These are phyloP conservation scores for Podila verticillata DNA, from an alignment of 192 early-diverging fungal genomes.

Conservation along the genomic window DNA sequence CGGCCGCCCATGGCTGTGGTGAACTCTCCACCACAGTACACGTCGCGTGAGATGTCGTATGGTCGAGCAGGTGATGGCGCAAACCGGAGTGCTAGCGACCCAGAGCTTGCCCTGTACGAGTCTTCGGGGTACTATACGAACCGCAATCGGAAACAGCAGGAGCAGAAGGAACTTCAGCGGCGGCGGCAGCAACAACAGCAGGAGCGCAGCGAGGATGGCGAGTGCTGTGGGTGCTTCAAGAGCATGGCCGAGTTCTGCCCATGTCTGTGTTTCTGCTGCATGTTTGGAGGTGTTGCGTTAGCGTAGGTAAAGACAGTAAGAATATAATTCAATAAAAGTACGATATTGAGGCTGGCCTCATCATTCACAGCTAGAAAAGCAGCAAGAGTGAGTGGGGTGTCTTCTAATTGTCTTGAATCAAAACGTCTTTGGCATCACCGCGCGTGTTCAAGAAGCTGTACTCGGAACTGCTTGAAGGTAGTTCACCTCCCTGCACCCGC, in stretches of 20 bases:
- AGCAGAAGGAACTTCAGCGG: background rate
- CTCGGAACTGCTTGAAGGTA: too few species aligned
- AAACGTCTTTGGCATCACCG: too few species aligned
- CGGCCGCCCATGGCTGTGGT: conserved; percentile 13
- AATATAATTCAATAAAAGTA: background rate
- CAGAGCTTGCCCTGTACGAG: conserved; percentile 43
- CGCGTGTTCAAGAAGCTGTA: too few species aligned
- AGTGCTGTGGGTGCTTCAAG: conserved; percentile 41
- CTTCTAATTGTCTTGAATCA: too few species aligned
- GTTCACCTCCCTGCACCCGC: too few species aligned
- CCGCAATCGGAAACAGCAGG: conserved; percentile 32
- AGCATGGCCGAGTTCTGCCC: conserved; percentile 39
- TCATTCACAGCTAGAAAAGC: conserved; percentile 1
- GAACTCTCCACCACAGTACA: conserved; percentile 29
- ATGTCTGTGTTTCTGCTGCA: conserved; percentile 41
- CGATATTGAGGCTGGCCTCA: too few species aligned
- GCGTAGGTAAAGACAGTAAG: conserved; percentile 9
- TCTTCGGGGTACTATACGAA: conserved; percentile 32
- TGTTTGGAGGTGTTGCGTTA: conserved; percentile 26
- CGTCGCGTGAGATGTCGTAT: conserved; percentile 10
- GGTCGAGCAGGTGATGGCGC: background rate
- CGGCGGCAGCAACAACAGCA: conserved; percentile 8
- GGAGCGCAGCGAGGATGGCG: conserved; percentile 9
- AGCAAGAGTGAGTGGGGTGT: too few species aligned
- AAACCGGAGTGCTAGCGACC: conserved; percentile 17